Base-by-base conservation (phyloP, 1,284 basidiomycete genomes). In the Ustilago shanxiensis region DNA sequence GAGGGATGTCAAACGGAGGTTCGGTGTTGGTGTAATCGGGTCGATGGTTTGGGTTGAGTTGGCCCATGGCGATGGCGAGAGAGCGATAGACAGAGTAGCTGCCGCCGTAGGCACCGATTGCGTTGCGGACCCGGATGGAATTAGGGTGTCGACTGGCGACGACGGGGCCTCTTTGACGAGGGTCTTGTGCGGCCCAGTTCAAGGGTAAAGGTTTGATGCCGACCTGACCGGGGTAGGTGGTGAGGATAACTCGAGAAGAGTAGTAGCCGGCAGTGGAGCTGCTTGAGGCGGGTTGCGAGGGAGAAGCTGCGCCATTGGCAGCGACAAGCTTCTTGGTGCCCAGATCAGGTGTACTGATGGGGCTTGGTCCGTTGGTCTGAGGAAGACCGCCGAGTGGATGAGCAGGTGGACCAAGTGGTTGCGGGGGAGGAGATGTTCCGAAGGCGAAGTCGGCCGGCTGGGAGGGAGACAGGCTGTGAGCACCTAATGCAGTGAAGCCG, bases 71-170 rank as follows among this genome's bases (percentile, higher is more conserved):
- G 39, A 77, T 71, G 11, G 93, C 91, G 13, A 98, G 89, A 0
- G 95, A 94, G 50, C 94, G 91, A 87, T 98, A 98, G 87, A 98
- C 94, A 11, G 93, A 95, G 87, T 98, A 98, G 2, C 92, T 93
- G 13, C 95, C 95, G 0, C 92, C 92, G 85, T 98, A 95, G 0
- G 96, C 95, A 14, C 95, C 95, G 84, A 98, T 90, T 13, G 95
- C 93, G 86, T 98, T 98, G 63, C 95, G 92, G 66, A 92, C 90
- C 86, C 95, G 95, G 87, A 98, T 92, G 56, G 92, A 92, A 31
- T 90, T 89, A 0, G 92, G 90, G 47, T 95, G 91, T 33, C 96
- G 92, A 1, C 93, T 95, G 80, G 93, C 95, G 63, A 98, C 91
- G 73, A 98, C 89, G 5, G 95, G 94, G 0, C 96, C 95, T 26